Percentiles rank a stretch among this genome's conserved stretches.
Conservation (phyloP, 768 basidiomycete genomes). For the Lanmaoa pseudosensibilis region DNA sequence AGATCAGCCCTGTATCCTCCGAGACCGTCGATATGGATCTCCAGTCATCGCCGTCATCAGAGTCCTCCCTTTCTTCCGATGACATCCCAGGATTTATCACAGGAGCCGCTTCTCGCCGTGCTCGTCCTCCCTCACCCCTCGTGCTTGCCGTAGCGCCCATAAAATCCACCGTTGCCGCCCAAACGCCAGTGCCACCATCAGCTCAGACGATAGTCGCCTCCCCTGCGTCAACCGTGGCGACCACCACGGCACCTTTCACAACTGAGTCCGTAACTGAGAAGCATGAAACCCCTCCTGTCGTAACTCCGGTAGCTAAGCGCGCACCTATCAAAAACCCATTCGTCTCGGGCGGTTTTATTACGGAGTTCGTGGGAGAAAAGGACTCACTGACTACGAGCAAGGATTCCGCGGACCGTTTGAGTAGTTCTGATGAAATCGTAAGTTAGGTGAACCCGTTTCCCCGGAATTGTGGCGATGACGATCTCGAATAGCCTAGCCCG, state of each 20-base stretch:
- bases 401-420: constrained; percentile 18
- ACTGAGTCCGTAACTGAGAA: constrained; percentile 14
- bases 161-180: constrained; percentile 6
- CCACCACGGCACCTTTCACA: constrained; percentile 7
- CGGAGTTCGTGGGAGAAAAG: constrained; percentile 40
- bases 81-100: constrained; percentile 37
- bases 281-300: constrained; percentile 1
- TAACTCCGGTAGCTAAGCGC: constrained; percentile 15
- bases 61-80: constrained; percentile 23
- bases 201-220: constrained; percentile 21
- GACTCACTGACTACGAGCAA: constrained; percentile 24
- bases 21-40: constrained; percentile 37
- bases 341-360: constrained; percentile 50
- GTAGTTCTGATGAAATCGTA: constrained; percentile 16
- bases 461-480: neutral
- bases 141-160: constrained; percentile 20
- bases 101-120: constrained; percentile 30
- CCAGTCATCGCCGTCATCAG: constrained; percentile 34
- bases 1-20: constrained; percentile 33
- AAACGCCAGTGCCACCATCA: constrained; percentile 14
- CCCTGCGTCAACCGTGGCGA: constrained; percentile 16
- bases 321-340: constrained; percentile 42
- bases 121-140: constrained; percentile 26
- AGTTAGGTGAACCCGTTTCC: neutral
- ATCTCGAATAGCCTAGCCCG: constrained; percentile 14